These are phyloP conservation scores for Nicotiana sylvestris DNA, from an alignment of 257 asterid species.

Conservation along the genomic window DNA sequence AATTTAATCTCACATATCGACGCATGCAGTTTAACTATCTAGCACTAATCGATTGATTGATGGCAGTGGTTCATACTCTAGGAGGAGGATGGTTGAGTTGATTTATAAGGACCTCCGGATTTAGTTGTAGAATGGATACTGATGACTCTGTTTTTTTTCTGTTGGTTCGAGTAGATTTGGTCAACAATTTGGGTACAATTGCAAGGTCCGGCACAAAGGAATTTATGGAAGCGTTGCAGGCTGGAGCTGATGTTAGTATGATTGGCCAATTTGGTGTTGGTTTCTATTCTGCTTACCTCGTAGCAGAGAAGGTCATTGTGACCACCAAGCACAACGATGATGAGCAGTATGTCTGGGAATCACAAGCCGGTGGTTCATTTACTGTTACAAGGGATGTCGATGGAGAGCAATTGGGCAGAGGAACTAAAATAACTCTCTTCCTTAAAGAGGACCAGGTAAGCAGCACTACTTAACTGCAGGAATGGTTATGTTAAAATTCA, in stretches of 20 bases:
- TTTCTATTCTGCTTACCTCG: conserved; percentile 77
- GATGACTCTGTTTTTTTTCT: not conserved
- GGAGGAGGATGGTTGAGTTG: not conserved
- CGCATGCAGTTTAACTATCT: not conserved
- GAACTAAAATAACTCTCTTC: conserved; percentile 75
- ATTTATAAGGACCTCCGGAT: not conserved
- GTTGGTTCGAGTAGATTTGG: conserved; percentile 44
- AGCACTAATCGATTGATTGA: not conserved
- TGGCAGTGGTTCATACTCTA: not conserved
- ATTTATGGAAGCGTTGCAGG: conserved; percentile 79
- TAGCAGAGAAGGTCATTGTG: conserved; percentile 72
- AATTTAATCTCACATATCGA: not conserved
- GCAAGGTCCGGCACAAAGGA: conserved; percentile 85
- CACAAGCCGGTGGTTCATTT: conserved; percentile 80
- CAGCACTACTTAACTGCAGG: not conserved
- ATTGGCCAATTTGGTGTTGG: conserved; percentile 86
- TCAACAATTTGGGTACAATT: conserved; percentile 74
- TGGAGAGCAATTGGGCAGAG: conserved; percentile 74
- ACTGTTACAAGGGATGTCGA: conserved; percentile 62
- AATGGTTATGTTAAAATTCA: not conserved
- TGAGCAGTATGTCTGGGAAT: conserved; percentile 79
- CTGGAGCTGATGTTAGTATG: conserved; percentile 96
- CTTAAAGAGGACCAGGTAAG: conserved; percentile 80
- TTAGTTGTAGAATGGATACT: not conserved
- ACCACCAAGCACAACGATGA: conserved; percentile 74